Conservation (phyloP, 805 yeast genomes). For the Ogataea pilisensis region DNA sequence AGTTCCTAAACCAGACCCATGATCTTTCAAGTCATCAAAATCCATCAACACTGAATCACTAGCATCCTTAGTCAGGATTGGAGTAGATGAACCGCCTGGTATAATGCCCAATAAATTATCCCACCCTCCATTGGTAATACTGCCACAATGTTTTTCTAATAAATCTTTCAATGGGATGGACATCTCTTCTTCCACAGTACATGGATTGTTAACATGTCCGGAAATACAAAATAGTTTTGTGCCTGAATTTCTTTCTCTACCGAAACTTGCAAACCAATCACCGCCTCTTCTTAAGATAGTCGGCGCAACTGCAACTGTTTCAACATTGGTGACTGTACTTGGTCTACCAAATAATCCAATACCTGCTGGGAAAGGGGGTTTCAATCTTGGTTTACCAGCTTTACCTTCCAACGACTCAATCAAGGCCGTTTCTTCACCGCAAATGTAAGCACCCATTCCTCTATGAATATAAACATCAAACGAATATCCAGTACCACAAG, state of each 20-base stretch:
- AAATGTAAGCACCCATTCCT: slow-evolving; percentile 91
- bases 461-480: slow-evolving; percentile 84
- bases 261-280: slow-evolving; percentile 79
- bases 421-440: slow-evolving; percentile 90
- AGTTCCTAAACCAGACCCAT: slow-evolving; percentile 84
- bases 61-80: slow-evolving; percentile 63
- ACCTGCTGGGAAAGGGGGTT: slow-evolving; percentile 95
- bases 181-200: slow-evolving; percentile 94
- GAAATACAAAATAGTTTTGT: slow-evolving; percentile 82
- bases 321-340: slow-evolving; percentile 86
- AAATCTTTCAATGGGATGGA: slow-evolving; percentile 80
- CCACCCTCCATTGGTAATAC: slow-evolving; percentile 92
- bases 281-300: slow-evolving; percentile 88
- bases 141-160: slow-evolving; percentile 86
- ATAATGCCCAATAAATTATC: slow-evolving; percentile 82
- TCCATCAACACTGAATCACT: slow-evolving; percentile 79
- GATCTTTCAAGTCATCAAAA: slow-evolving; percentile 80
- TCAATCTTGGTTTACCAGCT: slow-evolving; percentile 89
- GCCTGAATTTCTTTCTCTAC: slow-evolving; percentile 81
- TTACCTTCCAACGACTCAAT: slow-evolving; percentile 89
- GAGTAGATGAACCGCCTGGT: slow-evolving; percentile 90
- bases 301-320: slow-evolving; percentile 87
- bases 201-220: slow-evolving; percentile 88
- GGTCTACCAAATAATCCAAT: slow-evolving; percentile 91
- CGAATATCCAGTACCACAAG: slow-evolving; percentile 83